These are phyloP conservation scores for Fusarium chlamydosporum DNA, from an alignment of 2,329 filamentous ascomycete genomes.

Conservation along the genomic window DNA sequence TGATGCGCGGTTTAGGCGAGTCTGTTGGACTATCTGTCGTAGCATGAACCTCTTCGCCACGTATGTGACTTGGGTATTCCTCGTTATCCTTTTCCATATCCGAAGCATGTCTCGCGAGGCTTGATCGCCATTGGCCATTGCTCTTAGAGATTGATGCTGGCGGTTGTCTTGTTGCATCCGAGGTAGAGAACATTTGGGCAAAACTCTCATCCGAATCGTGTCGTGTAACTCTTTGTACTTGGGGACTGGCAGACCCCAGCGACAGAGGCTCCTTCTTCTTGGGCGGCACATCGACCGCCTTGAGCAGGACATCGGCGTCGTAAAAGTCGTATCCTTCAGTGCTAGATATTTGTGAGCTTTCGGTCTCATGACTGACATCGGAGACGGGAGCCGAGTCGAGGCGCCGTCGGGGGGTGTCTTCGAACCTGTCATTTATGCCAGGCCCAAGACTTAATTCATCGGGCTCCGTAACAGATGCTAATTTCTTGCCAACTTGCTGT, in stretches of 20 bases:
- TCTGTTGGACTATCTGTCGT: constrained; percentile 32
- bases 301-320: constrained; percentile 67
- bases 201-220: constrained; percentile 73
- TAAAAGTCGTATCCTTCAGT: constrained; percentile 77
- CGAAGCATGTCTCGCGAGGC: constrained; percentile 49
- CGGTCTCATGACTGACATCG: constrained; percentile 65
- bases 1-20: constrained; percentile 13
- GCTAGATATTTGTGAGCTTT: constrained; percentile 62
- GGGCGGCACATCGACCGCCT: constrained; percentile 67
- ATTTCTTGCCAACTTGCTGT: constrained; percentile 55
- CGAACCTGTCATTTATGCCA: constrained; percentile 57
- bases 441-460: constrained; percentile 67
- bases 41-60: constrained; percentile 57
- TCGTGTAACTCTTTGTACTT: constrained; percentile 53
- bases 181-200: constrained; percentile 70
- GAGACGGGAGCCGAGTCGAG: constrained; percentile 67
- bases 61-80: constrained; percentile 63
- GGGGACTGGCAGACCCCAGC: constrained; percentile 49
- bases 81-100: constrained; percentile 52
- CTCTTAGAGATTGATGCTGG: constrained; percentile 32
- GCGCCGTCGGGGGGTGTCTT: constrained; percentile 59
- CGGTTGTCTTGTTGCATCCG: constrained; percentile 59
- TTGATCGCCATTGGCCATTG: constrained; percentile 48
- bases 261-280: constrained; percentile 58
- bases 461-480: constrained; percentile 66